Evolutionary conservation across 2,329 filamentous ascomycete genomes (phyloP).

Genomic region (Salinomyces thailandicus): DNA sequence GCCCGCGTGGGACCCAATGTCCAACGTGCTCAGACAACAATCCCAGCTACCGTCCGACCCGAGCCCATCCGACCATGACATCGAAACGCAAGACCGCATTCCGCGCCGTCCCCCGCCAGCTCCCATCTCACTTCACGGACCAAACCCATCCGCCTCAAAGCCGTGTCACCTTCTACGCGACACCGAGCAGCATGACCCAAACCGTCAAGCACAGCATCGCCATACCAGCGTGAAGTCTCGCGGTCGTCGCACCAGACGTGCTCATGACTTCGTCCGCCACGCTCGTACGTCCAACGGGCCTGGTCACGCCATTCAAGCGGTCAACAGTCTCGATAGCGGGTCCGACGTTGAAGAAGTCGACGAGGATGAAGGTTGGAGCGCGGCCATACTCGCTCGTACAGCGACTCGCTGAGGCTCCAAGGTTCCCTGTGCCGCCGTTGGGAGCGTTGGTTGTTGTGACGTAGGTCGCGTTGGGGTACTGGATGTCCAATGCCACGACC

Average conservation of each 20-base stretch:
- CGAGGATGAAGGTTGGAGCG: slow-evolving; percentile 61
- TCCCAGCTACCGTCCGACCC: too few species aligned
- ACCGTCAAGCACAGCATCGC: background rate
- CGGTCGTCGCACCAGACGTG: background rate
- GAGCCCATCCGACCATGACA: too few species aligned
- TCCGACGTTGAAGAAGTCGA: slow-evolving; percentile 70
- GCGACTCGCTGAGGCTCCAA: slow-evolving; percentile 41
- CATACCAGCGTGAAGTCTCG: background rate
- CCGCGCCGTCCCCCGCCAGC: too few species aligned
- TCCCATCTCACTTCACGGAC: too few species aligned
- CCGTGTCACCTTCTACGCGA: too few species aligned
- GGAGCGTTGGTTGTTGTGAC: slow-evolving; percentile 57
- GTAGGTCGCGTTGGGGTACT: slow-evolving; percentile 47
- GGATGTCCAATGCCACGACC: slow-evolving; percentile 41
- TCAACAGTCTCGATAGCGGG: slow-evolving; percentile 61
- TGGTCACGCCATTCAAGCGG: slow-evolving; percentile 49
- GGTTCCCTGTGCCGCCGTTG: slow-evolving; percentile 42
- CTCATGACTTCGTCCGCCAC: slow-evolving; percentile 8
- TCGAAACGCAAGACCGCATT: too few species aligned
- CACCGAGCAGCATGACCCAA: background rate
- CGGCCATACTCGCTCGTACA: slow-evolving; percentile 51
- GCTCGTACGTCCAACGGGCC: slow-evolving; percentile 33
- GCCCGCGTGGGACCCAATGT: too few species aligned
- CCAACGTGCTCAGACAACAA: too few species aligned
- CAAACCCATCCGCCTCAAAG: too few species aligned